phyloP scores from a whole-genome alignment of 352 stramenopile genomes.

The Pythium grandisporangium region DNA sequence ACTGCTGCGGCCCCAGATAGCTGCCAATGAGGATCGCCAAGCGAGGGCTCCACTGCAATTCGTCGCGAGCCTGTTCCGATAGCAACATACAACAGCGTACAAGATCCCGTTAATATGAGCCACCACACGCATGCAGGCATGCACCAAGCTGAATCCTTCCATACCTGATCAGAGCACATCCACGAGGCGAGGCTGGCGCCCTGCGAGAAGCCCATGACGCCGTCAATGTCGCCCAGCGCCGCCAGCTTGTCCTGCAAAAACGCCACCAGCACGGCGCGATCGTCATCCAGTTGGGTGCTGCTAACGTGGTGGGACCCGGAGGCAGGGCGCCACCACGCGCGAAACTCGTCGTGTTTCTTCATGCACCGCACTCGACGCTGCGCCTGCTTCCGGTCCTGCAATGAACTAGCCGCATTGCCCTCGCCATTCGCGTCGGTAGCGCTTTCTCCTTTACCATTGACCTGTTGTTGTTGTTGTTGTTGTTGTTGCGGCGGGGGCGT shows the following conservation, averaged over 20 bases:
- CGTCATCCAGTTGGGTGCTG: constrained; percentile 30
- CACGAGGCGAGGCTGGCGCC: constrained; percentile 68
- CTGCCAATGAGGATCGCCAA: constrained; percentile 66
- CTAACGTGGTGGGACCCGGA: constrained; percentile 38
- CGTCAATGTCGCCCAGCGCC: constrained; percentile 55
- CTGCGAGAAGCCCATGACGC: constrained; percentile 79
- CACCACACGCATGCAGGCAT: too few species aligned
- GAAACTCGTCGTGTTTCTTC: constrained; percentile 57
- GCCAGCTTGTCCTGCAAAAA: constrained; percentile 51
- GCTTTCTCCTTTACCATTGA: too few species aligned
- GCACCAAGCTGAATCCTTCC: too few species aligned
- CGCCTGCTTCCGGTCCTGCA: constrained; percentile 9
- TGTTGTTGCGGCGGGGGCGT: constrained; percentile 7
- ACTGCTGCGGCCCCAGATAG: constrained; percentile 58
- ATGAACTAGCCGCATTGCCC: too few species aligned
- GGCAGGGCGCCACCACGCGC: constrained; percentile 60
- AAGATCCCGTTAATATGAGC: too few species aligned
- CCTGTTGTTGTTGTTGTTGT: constrained; percentile 5
- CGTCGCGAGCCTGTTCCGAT: constrained; percentile 22
- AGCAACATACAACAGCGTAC: too few species aligned
- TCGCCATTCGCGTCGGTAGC: too few species aligned
- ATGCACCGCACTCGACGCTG: constrained; percentile 22
- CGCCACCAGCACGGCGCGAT: constrained; percentile 39
- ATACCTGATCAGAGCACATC: constrained; percentile 65
- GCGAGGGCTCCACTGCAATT: constrained; percentile 62